These are phyloP conservation scores for Stephania yunnanensis DNA, from an alignment of 164 flowering plant species.

Conservation along the genomic window DNA sequence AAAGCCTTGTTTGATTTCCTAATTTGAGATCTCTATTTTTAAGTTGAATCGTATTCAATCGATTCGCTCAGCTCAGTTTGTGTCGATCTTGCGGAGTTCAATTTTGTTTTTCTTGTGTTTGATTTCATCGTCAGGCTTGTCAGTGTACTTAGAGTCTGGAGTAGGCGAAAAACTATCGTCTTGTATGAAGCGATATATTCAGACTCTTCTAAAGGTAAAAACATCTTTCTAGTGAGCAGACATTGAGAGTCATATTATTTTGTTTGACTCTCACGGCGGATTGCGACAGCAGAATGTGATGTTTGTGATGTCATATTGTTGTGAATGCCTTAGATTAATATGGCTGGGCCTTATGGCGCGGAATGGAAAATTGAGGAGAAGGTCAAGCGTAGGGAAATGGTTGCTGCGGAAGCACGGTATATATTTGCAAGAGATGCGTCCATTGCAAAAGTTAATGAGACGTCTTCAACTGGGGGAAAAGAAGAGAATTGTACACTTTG, in stretches of 20 bases:
- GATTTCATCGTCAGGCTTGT: conserved; percentile 39
- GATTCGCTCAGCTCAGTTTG: background rate
- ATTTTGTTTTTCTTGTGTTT: background rate
- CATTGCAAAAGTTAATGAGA: conserved; percentile 21
- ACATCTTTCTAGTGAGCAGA: background rate
- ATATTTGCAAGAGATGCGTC: conserved; percentile 50
- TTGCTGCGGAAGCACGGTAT: conserved; percentile 75
- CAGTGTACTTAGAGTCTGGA: conserved; percentile 60
- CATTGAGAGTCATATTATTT: background rate
- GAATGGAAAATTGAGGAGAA: conserved; percentile 85
- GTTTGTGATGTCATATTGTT: background rate
- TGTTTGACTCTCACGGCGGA: background rate
- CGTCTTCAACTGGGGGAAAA: conserved; percentile 6
- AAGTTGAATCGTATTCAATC: too few species aligned
- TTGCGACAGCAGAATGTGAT: background rate
- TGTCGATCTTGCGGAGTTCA: background rate
- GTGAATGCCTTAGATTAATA: conserved; percentile 45
- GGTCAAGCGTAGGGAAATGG: conserved; percentile 84
- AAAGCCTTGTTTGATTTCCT: background rate
- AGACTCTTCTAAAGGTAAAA: conserved; percentile 63
- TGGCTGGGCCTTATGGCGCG: conserved; percentile 68
- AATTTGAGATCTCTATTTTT: background rate
- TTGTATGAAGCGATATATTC: conserved; percentile 54
- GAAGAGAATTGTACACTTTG: conserved; percentile 8
- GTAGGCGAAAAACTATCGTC: conserved; percentile 58